phyloP scores from a whole-genome alignment of 2,329 filamentous ascomycete genomes.

The Arthrinium puccinioides region DNA sequence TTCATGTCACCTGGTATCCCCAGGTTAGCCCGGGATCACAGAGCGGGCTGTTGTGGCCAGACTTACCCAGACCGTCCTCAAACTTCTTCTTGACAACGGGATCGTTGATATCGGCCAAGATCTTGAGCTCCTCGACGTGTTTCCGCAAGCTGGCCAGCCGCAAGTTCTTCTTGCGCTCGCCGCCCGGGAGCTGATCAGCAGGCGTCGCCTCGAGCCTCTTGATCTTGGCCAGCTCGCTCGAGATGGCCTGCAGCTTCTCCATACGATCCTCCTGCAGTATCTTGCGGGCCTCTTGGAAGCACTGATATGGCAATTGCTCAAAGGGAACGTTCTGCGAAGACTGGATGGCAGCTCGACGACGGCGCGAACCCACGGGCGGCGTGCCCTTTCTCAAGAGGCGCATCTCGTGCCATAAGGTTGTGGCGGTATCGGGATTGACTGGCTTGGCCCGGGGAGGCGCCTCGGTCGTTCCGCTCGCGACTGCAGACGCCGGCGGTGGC shows the following conservation, averaged over 20 bases:
- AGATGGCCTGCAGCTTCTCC: slow-evolving; percentile 72
- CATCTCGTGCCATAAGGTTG: slow-evolving; percentile 56
- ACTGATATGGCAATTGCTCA: slow-evolving; percentile 92
- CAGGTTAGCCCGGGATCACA: too few relatives aligned
- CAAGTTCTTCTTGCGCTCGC: slow-evolving; percentile 57
- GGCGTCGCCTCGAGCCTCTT: slow-evolving; percentile 55
- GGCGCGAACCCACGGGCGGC: slow-evolving; percentile 73
- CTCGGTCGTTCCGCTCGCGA: slow-evolving; percentile 6
- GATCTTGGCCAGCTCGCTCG: slow-evolving; percentile 61
- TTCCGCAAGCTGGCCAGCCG: slow-evolving; percentile 63
- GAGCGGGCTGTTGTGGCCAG: neutral
- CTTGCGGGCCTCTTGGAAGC: slow-evolving; percentile 91
- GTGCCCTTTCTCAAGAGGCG: slow-evolving; percentile 61
- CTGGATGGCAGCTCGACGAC: slow-evolving; percentile 68
- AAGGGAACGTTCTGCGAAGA: slow-evolving; percentile 67
- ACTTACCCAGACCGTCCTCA: slow-evolving; percentile 80
- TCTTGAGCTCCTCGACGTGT: slow-evolving; percentile 73
- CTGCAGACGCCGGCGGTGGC: slow-evolving; percentile 12
- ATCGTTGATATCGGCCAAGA: slow-evolving; percentile 90
- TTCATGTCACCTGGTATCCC: slow-evolving; percentile 82
- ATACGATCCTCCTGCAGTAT: slow-evolving; percentile 71
- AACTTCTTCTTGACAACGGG: slow-evolving; percentile 88
- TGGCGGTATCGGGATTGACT: slow-evolving; percentile 63
- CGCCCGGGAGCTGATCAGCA: slow-evolving; percentile 50
- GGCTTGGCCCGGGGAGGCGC: slow-evolving; percentile 26